Evolutionary conservation across 139 green algal genomes (phyloP).

Genomic region (Axilococcus clingmanii): DNA sequence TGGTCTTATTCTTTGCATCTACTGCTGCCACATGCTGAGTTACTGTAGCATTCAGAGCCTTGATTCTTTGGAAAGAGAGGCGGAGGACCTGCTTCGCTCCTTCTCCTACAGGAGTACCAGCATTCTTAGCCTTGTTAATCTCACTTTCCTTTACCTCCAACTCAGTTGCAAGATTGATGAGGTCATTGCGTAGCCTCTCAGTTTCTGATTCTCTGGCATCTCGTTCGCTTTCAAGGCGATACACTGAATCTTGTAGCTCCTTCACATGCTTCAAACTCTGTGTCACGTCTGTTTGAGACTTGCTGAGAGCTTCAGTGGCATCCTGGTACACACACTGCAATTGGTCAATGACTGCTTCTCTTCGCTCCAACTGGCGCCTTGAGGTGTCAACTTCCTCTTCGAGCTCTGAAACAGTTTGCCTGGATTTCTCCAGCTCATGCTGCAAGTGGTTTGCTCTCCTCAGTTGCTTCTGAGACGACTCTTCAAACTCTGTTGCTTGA

Average conservation of each 20-base stretch:
- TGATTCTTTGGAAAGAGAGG: conserved; percentile 17
- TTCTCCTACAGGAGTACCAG: conserved; percentile 9
- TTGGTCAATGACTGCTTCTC: conserved; percentile 6
- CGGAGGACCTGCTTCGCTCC: conserved; percentile 14
- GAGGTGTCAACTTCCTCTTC: too few relatives aligned
- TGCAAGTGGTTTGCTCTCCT: too few relatives aligned
- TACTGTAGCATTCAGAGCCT: conserved; percentile 2
- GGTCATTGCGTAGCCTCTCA: conserved; percentile 3
- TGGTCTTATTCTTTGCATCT: conserved; percentile 6
- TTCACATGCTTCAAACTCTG: too few relatives aligned
- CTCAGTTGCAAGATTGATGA: conserved; percentile 8
- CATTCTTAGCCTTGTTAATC: neutral
- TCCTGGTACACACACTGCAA: neutral
- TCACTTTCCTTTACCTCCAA: conserved; percentile 5
- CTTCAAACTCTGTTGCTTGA: too few relatives aligned
- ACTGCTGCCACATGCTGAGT: neutral
- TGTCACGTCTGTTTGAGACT: conserved; percentile 8
- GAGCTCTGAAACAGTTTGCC: too few relatives aligned
- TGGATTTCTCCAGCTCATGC: too few relatives aligned
- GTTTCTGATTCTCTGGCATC: conserved; percentile 11
- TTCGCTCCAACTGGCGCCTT: too few relatives aligned
- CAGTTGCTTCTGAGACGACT: too few relatives aligned
- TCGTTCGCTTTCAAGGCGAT: conserved; percentile 6
- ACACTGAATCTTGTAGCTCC: too few relatives aligned
- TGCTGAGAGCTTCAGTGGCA: neutral